Conservation (phyloP, 2,329 filamentous ascomycete species). For the Neonectria sp. region DNA sequence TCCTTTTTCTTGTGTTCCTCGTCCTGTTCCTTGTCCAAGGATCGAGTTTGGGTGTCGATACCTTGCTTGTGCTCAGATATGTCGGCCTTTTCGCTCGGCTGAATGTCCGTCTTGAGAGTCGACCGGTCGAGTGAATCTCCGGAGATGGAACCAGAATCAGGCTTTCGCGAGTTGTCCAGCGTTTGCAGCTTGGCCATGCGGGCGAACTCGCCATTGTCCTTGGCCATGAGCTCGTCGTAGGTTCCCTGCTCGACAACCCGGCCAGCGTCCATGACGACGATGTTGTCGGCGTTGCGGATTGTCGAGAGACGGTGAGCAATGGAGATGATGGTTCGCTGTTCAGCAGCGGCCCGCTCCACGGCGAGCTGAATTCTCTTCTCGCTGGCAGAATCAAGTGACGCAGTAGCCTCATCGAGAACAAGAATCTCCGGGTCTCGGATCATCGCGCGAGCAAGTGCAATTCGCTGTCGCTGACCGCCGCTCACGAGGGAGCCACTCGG, state of each 20-base stretch:
- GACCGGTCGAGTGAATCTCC: constrained; percentile 40
- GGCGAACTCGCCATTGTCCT: constrained; percentile 65
- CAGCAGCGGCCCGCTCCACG: constrained; percentile 58
- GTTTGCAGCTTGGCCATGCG: constrained; percentile 64
- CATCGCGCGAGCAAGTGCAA: constrained; percentile 71
- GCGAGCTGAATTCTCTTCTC: constrained; percentile 68
- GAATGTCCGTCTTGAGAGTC: constrained; percentile 30
- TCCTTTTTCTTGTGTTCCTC: constrained; percentile 24
- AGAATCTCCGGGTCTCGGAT: constrained; percentile 70
- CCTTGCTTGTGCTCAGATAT: constrained; percentile 25
- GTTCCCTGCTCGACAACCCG: constrained; percentile 74
- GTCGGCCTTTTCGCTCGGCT: constrained; percentile 29
- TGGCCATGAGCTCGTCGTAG: constrained; percentile 70
- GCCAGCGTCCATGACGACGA: constrained; percentile 76
- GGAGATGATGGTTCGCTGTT: constrained; percentile 74
- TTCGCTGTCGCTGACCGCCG: constrained; percentile 72
- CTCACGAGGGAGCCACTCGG: constrained; percentile 68
- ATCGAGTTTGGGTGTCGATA: constrained; percentile 13
- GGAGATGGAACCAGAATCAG: constrained; percentile 46
- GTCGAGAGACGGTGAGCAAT: constrained; percentile 76
- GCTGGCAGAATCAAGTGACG: constrained; percentile 71
- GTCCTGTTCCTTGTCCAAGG: constrained; percentile 13
- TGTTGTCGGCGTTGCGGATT: constrained; percentile 75
- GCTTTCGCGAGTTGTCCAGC: constrained; percentile 48
- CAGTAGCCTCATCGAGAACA: constrained; percentile 74